Conservation (phyloP, 2,329 filamentous ascomycete species). For the Pseudocercospora eumusae region DNA sequence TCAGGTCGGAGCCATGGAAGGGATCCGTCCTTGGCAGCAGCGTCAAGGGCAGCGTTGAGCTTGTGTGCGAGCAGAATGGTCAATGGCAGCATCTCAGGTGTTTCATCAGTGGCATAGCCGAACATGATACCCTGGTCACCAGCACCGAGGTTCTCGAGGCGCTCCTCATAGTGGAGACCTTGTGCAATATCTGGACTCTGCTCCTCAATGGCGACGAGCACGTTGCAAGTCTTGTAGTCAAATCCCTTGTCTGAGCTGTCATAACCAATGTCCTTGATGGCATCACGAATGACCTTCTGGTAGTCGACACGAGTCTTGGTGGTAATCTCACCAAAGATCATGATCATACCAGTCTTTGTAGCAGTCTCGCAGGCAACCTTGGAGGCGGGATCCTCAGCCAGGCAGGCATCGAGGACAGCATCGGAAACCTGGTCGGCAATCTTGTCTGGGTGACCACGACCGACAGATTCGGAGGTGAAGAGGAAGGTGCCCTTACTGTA, state of each 20-base stretch:
- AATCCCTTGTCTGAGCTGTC: conserved; percentile 97
- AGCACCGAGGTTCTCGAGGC: conserved; percentile 94
- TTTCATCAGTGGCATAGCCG: conserved; percentile 99
- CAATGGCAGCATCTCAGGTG: conserved; percentile 91
- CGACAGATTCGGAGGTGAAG: conserved; percentile 57
- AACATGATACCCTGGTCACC: conserved; percentile 99
- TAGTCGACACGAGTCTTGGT: conserved; percentile 96
- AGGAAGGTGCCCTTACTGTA: conserved; percentile 32
- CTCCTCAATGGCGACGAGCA: conserved; percentile 98
- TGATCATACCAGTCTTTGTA: conserved; percentile 99
- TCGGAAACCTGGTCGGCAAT: conserved; percentile 87
- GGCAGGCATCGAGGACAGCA: conserved; percentile 96
- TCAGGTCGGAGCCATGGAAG: conserved; percentile 95
- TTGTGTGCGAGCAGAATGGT: conserved; percentile 94
- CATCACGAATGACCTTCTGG: conserved; percentile 91
- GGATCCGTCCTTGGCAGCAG: conserved; percentile 80
- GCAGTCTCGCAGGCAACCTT: conserved; percentile 99
- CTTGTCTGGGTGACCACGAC: conserved; percentile 43
- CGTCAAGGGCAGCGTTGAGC: conserved; percentile 92
- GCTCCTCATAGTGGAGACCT: conserved; percentile 97
- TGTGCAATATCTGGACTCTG: conserved; percentile 99
- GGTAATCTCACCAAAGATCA: conserved; percentile 98
- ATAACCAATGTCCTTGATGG: conserved; percentile 99
- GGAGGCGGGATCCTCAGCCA: conserved; percentile 91
- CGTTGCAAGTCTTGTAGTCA: conserved; percentile 99